phyloP scores from a whole-genome alignment of 495 filamentous ascomycete genomes.

The Apiosordaria backusii region DNA sequence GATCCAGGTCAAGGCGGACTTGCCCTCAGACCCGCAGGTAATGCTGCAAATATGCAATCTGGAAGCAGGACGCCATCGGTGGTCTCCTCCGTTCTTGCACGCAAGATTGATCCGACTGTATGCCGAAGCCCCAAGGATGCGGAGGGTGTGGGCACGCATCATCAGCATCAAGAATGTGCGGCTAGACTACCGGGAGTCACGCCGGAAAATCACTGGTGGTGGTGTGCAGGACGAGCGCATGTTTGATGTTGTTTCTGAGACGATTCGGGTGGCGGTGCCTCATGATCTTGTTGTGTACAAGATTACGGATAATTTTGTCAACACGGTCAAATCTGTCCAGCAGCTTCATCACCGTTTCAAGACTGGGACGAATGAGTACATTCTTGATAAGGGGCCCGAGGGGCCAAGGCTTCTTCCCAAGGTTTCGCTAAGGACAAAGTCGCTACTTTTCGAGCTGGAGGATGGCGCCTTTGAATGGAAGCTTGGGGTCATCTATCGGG shows the following conservation, averaged over 20 bases:
- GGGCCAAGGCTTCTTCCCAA: slow-evolving; percentile 81
- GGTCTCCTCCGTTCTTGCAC: slow-evolving; percentile 72
- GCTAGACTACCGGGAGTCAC: slow-evolving; percentile 72
- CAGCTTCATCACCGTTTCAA: slow-evolving; percentile 90
- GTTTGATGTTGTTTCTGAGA: slow-evolving; percentile 79
- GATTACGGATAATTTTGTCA: slow-evolving; percentile 88
- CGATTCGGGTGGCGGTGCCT: slow-evolving; percentile 85
- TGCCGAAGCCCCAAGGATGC: slow-evolving; percentile 77
- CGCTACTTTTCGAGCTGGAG: slow-evolving; percentile 83
- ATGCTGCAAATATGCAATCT: slow-evolving; percentile 84
- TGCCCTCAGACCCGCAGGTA: slow-evolving; percentile 82
- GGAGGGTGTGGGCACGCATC: slow-evolving; percentile 77
- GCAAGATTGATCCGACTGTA: slow-evolving; percentile 77
- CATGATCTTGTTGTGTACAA: slow-evolving; percentile 89
- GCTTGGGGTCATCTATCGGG: slow-evolving; percentile 83
- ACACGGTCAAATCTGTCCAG: slow-evolving; percentile 78
- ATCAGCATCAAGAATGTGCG: slow-evolving; percentile 76
- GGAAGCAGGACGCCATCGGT: slow-evolving; percentile 79
- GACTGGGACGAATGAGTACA: slow-evolving; percentile 81
- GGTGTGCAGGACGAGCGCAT: slow-evolving; percentile 69
- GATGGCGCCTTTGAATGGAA: slow-evolving; percentile 98
- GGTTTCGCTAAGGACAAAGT: slow-evolving; percentile 74
- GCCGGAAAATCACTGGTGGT: slow-evolving; percentile 59
- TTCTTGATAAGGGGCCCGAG: slow-evolving; percentile 76
- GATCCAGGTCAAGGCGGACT: slow-evolving; percentile 80